Base-by-base conservation (phyloP, 2,329 filamentous ascomycete species). In the Graphiopsis chlorocephala region DNA sequence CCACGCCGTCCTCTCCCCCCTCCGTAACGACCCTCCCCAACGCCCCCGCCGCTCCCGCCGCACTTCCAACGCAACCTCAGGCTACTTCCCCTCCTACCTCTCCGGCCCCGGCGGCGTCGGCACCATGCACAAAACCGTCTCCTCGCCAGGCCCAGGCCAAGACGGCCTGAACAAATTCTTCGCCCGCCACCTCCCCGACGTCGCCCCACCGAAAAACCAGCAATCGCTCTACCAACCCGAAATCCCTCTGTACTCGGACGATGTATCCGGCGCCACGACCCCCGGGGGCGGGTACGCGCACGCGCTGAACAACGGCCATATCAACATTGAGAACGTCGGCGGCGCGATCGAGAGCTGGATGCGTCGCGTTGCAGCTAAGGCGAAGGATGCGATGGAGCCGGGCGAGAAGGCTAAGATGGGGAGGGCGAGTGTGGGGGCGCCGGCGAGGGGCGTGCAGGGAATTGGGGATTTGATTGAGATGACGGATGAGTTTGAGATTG, bases 341-440 rank as follows among this genome's bases (percentile, higher is more conserved):
- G 90, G 92, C 6, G 90, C 90, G 2, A 88, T 98, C 31, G 95
- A 98, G 78, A 90, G 89, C 1, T 99, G 95, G 93, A 82, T 98
- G 65, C 85, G 93, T 66, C 92, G 92, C 67, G 88, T 96, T 42
- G 92, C 92, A 66, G 82, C 84, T 6, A 89, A 88, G 72, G 83
- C 85, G 4, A 78, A 75, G 47, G 76, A 61, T 11, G 69, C 66
- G 11, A 66, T 69, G 61, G 65, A 68, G 33, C 61, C 65, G 11
- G 61, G 68, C 6, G 68, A 68, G 31, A 35, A 65, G 45, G 64
- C 64, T 11, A 66, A 57, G 47, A 68, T 68, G 26, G 70, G 67
- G 23, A 69, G 74, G 71, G 69, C 76, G 65, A 63, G 70, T 29
- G 68, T 73, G 63, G 62, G 79, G 59, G 67, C 69, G 28, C 72